A percentile compares a stretch with the other conserved stretches of the same genome.
Evolutionary conservation across 768 basidiomycete genomes (phyloP).

Genomic region (Pisolithus orientalis): DNA sequence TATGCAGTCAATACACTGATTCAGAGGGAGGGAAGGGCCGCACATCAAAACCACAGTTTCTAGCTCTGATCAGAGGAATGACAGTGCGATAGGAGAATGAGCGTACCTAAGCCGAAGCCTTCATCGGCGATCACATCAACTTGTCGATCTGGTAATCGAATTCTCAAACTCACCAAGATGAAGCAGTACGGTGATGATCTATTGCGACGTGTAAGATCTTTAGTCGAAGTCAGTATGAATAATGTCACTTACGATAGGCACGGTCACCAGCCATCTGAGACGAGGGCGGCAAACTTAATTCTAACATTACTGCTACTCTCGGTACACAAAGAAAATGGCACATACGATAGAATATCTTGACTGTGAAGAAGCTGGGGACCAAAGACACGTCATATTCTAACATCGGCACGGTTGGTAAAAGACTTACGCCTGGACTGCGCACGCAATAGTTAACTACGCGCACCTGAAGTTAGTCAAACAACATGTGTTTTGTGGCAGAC

Average conservation of each 20-base stretch:
- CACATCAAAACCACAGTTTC: neutral
- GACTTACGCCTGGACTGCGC: neutral
- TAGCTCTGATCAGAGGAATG: neutral
- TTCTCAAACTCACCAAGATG: neutral
- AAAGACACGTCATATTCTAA: neutral
- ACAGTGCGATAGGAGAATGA: neutral
- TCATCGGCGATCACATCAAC: neutral
- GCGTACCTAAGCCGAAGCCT: neutral
- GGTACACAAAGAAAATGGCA: neutral
- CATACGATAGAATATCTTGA: conserved; percentile 1
- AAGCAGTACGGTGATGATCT: neutral
- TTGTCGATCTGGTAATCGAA: neutral
- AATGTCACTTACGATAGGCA: neutral
- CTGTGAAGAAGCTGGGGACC: neutral
- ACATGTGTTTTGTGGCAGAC: neutral
- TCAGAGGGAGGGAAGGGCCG: neutral
- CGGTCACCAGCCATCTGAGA: neutral
- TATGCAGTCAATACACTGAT: neutral
- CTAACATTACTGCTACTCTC: neutral
- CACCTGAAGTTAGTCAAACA: neutral
- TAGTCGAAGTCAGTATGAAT: neutral
- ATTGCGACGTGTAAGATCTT: neutral
- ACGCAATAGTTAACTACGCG: neutral
- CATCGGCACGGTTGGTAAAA: neutral
- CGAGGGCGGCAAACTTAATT: neutral